Evolutionary conservation across 1,284 basidiomycete species (phyloP).

Genomic region (Cutaneotrichosporon arboriforme): DNA sequence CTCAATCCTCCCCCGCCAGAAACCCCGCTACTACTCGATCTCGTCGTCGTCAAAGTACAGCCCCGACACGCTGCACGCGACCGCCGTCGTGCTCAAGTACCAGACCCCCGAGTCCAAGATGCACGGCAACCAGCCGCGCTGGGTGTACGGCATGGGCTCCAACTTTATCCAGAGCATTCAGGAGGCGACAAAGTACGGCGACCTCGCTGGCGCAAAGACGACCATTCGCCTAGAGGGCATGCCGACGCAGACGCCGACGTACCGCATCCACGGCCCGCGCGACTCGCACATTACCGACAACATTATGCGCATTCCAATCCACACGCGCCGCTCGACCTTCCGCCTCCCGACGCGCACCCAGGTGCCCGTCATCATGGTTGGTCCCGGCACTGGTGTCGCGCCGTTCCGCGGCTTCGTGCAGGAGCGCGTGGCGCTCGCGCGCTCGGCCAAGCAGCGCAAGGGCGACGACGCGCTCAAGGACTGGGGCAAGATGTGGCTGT

Average conservation of each 20-base stretch:
- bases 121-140: constrained; percentile 50
- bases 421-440: constrained; percentile 90
- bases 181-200: constrained; percentile 51
- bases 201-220: background rate
- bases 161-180: constrained; percentile 91
- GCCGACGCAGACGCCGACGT: constrained; percentile 54
- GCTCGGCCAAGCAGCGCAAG: constrained; percentile 88
- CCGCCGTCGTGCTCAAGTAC: constrained; percentile 89
- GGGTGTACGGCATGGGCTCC: constrained; percentile 77
- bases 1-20: constrained; percentile 86
- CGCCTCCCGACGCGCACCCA: constrained; percentile 93
- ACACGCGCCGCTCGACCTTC: constrained; percentile 93
- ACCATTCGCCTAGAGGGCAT: constrained; percentile 6
- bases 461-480: constrained; percentile 79
- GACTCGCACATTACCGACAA: constrained; percentile 63
- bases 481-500: constrained; percentile 90
- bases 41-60: constrained; percentile 91
- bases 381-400: constrained; percentile 94
- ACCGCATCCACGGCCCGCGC: constrained; percentile 83
- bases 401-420: constrained; percentile 98
- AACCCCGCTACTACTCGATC: constrained; percentile 97
- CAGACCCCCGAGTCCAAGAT: constrained; percentile 58
- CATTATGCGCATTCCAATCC: constrained; percentile 79
- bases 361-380: constrained; percentile 97
- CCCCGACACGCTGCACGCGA: constrained; percentile 84